Evolutionary conservation across 495 filamentous ascomycete species (phyloP), one percentile per base, ranked within the genome.

Genomic region (Aspergillus heteromorphus): DNA sequence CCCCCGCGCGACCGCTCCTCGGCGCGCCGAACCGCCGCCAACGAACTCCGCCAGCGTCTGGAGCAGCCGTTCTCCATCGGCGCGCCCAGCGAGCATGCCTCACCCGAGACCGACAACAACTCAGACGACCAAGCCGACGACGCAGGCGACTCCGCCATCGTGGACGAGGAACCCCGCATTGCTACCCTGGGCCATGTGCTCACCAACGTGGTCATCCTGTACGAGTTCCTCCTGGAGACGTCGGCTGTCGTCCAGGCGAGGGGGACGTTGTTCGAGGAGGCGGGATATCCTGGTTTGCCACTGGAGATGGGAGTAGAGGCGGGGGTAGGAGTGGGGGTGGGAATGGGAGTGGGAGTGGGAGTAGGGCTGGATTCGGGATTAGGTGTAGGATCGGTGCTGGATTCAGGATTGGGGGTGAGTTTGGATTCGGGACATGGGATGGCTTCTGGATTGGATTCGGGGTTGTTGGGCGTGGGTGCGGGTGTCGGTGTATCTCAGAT

Each of bases 161-260:
- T 71, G 41, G 76, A 74, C 23, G 76, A 72, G 13, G 73, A 75
- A 21, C 51, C 31, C 61, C 61, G 3, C 56, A 61, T 56, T 0
- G 74, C 86, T 11, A 92, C 84, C 14, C 79, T 98, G 5, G 88
- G 88, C 48, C 91, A 97, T 67, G 79, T 97, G 2, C 73, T 98
- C 49, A 97, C 93, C 6, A 79, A 83, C 59, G 72, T 76, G 34
- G 69, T 80, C 17, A 74, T 80, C 16, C 54, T 78, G 27, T 76
- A 86, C 66, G 89, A 95, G 58, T 98, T 98, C 66, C 69, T 96
- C 6, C 73, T 97, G 40, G 93, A 98, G 71, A 66, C 97, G 31
- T 86, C 90, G 2, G 92, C 92, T 8, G 69, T 96, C 62, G 80
- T 95, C 49, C 90, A 97, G 62, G 86, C 91, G 10, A 77, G 93